Conservation (phyloP, 2,329 filamentous ascomycete species). For the Claviceps spartinae region DNA sequence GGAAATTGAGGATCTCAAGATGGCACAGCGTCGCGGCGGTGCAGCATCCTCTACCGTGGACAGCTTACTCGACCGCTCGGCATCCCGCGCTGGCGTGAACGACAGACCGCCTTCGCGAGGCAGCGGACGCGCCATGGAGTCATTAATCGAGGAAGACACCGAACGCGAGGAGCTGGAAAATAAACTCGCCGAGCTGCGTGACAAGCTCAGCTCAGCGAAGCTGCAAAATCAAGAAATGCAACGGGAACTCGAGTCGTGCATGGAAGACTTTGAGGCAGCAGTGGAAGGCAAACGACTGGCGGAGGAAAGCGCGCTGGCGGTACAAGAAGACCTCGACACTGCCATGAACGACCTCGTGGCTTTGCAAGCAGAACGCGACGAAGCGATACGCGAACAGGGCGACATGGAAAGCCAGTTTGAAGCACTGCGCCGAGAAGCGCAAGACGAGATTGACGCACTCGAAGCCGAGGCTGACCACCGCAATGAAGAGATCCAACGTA, state of each 20-base stretch:
- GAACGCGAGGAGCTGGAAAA: slow-evolving; percentile 80
- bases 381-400: slow-evolving; percentile 55
- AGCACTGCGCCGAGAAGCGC: slow-evolving; percentile 46
- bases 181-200: slow-evolving; percentile 68
- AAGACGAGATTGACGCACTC: slow-evolving; percentile 52
- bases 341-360: slow-evolving; percentile 67
- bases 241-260: slow-evolving; percentile 64
- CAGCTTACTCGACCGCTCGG: slow-evolving; percentile 87
- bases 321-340: slow-evolving; percentile 71
- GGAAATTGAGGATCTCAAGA: slow-evolving; percentile 92
- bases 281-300: slow-evolving; percentile 49
- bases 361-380: slow-evolving; percentile 73
- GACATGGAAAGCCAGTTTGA: slow-evolving; percentile 49
- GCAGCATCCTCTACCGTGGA: slow-evolving; percentile 55
- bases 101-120: slow-evolving; percentile 61
- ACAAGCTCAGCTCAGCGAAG: slow-evolving; percentile 75
- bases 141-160: slow-evolving; percentile 49
- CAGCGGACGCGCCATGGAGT: slow-evolving; percentile 55
- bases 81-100: slow-evolving; percentile 60
- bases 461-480: slow-evolving; percentile 62
- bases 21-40: slow-evolving; percentile 63
- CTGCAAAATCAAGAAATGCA: slow-evolving; percentile 83
- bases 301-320: slow-evolving; percentile 42
- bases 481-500: slow-evolving; percentile 53
- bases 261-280: slow-evolving; percentile 65